Percentiles rank a stretch among this genome's conserved stretches.
Evolutionary conservation across 768 basidiomycete genomes (phyloP).

Genomic region (Lentinula detonsa): DNA sequence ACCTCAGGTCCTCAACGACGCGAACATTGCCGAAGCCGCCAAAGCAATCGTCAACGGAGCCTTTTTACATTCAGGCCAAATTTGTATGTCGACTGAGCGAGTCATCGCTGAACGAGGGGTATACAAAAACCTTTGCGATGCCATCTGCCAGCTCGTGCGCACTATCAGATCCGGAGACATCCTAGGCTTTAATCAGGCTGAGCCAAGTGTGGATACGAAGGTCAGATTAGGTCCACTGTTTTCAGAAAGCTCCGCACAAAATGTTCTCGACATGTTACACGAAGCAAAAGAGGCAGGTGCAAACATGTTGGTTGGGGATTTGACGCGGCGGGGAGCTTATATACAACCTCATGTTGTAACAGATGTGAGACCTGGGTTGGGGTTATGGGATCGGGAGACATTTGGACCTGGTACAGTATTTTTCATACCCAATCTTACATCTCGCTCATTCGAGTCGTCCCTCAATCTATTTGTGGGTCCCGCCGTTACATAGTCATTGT

Average conservation of each 20-base stretch:
- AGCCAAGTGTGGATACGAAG: conserved; percentile 14
- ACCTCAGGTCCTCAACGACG: conserved; percentile 42
- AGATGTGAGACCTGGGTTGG: conserved; percentile 43
- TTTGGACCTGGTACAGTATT: conserved; percentile 50
- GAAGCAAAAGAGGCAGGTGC: conserved; percentile 42
- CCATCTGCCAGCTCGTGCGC: conserved; percentile 25
- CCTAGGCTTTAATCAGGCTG: neutral
- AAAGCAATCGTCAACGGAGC: conserved; percentile 39
- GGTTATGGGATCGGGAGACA: conserved; percentile 51
- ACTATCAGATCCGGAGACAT: conserved; percentile 33
- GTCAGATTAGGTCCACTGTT: conserved; percentile 34
- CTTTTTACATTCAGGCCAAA: conserved; percentile 44
- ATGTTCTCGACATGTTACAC: conserved; percentile 34
- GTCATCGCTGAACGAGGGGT: conserved; percentile 44
- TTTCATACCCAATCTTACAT: neutral
- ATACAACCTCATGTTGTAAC: conserved; percentile 48
- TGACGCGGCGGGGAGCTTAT: conserved; percentile 29
- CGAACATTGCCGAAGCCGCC: conserved; percentile 47
- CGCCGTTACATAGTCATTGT: conserved; percentile 27
- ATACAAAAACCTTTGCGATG: conserved; percentile 26
- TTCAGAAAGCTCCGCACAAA: conserved; percentile 36
- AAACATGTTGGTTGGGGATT: conserved; percentile 38
- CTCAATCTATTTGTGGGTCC: neutral
- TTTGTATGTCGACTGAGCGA: conserved; percentile 56
- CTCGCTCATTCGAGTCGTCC: neutral